Evolutionary conservation across 768 basidiomycete genomes (phyloP).

Genomic region (Pleurotus tuber-regium): DNA sequence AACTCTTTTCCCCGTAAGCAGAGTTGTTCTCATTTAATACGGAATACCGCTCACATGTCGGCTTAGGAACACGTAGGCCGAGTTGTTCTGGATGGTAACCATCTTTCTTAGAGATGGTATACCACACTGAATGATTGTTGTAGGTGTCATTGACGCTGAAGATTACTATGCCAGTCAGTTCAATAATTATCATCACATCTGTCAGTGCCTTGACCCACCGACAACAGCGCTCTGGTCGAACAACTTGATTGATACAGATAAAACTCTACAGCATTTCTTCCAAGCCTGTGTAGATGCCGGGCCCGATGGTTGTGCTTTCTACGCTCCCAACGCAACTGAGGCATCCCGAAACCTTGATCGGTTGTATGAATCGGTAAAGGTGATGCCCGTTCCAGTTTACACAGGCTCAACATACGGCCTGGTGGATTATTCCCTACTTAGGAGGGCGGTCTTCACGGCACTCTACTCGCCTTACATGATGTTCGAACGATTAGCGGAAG

Average conservation of each 20-base stretch:
- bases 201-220: neutral
- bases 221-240: constrained; percentile 30
- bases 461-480: constrained; percentile 33
- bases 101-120: neutral
- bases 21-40: too few species aligned
- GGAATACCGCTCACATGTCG: too few species aligned
- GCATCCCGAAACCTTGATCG: constrained; percentile 33
- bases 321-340: constrained; percentile 29
- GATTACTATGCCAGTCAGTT: constrained; percentile 35
- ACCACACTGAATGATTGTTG: neutral
- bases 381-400: constrained; percentile 32
- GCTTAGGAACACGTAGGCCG: constrained; percentile 36
- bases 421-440: constrained; percentile 32
- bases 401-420: constrained; percentile 30
- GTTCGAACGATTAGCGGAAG: constrained; percentile 33
- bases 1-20: constrained; percentile 20
- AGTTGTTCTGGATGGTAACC: constrained; percentile 28
- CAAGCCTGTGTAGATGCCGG: constrained; percentile 35
- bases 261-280: constrained; percentile 33
- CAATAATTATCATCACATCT: neutral
- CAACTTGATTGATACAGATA: constrained; percentile 35
- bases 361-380: constrained; percentile 29
- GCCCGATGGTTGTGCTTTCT: constrained; percentile 34
- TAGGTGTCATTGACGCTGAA: constrained; percentile 38
- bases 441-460: constrained; percentile 25